phyloP scores from a whole-genome alignment of 805 yeast species.

The Candida nanaspora region DNA sequence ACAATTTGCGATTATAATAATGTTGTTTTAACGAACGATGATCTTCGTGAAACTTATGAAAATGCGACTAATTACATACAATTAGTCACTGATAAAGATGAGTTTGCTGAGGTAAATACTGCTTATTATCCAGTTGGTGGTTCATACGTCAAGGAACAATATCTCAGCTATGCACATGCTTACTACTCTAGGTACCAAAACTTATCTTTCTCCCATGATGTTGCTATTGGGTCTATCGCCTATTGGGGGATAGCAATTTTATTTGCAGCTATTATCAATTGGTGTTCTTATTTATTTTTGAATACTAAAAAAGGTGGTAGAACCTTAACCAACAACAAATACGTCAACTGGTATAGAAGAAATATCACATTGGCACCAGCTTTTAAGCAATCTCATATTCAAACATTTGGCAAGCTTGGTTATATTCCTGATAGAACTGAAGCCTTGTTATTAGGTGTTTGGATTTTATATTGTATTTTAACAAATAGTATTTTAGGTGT shows the following conservation, averaged over 20 bases:
- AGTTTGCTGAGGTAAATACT: slow-evolving; percentile 23
- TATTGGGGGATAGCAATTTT: slow-evolving; percentile 42
- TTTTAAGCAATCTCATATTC: slow-evolving; percentile 13
- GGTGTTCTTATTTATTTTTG: slow-evolving; percentile 35
- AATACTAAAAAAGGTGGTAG: slow-evolving; percentile 17
- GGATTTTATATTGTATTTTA: slow-evolving; percentile 23
- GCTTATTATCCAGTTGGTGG: slow-evolving; percentile 31
- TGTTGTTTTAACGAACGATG: slow-evolving; percentile 24
- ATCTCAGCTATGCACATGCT: slow-evolving; percentile 18
- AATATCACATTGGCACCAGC: slow-evolving; percentile 17
- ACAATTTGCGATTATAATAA: slow-evolving; percentile 12
- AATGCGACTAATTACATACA: slow-evolving; percentile 36
- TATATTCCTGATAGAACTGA: slow-evolving; percentile 50
- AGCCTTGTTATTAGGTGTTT: slow-evolving; percentile 31
- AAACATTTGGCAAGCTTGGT: slow-evolving; percentile 15
- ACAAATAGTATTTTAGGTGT: slow-evolving; percentile 16
- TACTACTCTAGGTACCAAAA: slow-evolving; percentile 26
- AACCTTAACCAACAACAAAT: slow-evolving; percentile 16
- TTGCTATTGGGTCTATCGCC: slow-evolving; percentile 40
- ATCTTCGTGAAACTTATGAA: slow-evolving; percentile 28
- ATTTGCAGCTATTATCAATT: slow-evolving; percentile 33
- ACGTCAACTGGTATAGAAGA: slow-evolving; percentile 19
- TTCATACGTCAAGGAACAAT: slow-evolving; percentile 12
- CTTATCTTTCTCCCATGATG: slow-evolving; percentile 32
- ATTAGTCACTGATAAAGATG: slow-evolving; percentile 21